Conservation (phyloP, 768 basidiomycete genomes). For the Cyclocybe aegerita region DNA sequence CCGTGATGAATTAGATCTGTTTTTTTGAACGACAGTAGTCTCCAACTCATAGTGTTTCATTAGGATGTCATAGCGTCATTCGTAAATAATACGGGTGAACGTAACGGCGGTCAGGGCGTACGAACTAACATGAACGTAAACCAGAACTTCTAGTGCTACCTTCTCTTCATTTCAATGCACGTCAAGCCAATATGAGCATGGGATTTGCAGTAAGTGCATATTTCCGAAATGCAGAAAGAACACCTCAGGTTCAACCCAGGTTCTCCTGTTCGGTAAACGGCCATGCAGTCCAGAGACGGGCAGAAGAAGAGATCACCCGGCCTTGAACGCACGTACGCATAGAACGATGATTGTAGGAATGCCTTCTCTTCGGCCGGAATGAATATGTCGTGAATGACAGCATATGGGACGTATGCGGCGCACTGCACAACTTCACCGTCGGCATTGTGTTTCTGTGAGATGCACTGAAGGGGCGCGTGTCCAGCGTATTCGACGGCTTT, state of each 20-base stretch:
- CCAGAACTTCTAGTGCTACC: too few species aligned
- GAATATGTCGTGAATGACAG: constrained; percentile 37
- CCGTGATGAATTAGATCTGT: too few species aligned
- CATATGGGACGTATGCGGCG: constrained; percentile 34
- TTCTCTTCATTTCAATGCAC: constrained; percentile 15
- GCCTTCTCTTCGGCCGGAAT: constrained; percentile 33
- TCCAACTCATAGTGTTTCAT: neutral
- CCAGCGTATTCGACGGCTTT: constrained; percentile 36
- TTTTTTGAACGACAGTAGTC: too few species aligned
- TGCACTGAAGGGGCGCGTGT: constrained; percentile 34
- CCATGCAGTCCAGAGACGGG: constrained; percentile 49
- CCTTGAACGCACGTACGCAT: constrained; percentile 38
- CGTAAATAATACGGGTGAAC: too few species aligned
- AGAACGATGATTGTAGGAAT: constrained; percentile 42
- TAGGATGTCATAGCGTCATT: too few species aligned
- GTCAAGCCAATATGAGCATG: constrained; percentile 24
- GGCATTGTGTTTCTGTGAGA: constrained; percentile 23
- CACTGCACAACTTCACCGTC: constrained; percentile 23
- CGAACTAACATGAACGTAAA: too few species aligned
- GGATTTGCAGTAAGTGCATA: constrained; percentile 28
- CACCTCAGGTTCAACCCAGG: constrained; percentile 25
- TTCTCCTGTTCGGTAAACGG: constrained; percentile 37
- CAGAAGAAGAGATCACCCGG: constrained; percentile 50
- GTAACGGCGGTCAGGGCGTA: too few species aligned
- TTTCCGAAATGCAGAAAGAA: constrained; percentile 20